Conservation (phyloP, 805 yeast species). For the Sugiyamaella smithiae region DNA sequence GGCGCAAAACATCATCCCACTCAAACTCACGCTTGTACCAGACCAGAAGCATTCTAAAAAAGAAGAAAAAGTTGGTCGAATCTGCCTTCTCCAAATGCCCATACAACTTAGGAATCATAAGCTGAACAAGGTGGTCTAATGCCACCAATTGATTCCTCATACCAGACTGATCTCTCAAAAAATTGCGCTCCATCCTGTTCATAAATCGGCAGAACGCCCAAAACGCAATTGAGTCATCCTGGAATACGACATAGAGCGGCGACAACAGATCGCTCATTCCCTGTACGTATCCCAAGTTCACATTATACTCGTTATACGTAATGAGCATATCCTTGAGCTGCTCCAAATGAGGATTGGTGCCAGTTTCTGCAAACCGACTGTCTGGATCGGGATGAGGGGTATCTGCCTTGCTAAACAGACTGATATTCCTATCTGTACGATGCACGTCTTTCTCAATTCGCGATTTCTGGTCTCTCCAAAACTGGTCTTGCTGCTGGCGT, state of each 20-base stretch:
- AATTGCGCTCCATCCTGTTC: conserved; percentile 95
- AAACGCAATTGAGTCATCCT: conserved; percentile 76
- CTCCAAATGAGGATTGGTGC: conserved; percentile 75
- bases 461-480: conserved; percentile 85
- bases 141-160: conserved; percentile 86
- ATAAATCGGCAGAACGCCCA: conserved; percentile 87
- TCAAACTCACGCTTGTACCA: conserved; percentile 92
- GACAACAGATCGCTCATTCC: conserved; percentile 96
- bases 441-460: conserved; percentile 92
- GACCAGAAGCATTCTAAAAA: conserved; percentile 90
- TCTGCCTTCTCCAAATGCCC: conserved; percentile 84
- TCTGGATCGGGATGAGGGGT: conserved; percentile 41
- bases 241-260: conserved; percentile 63
- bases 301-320: conserved; percentile 82
- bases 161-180: conserved; percentile 86
- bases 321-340: conserved; percentile 72
- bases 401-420: conserved; percentile 54
- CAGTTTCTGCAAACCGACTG: conserved; percentile 57
- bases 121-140: conserved; percentile 78
- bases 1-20: conserved; percentile 67
- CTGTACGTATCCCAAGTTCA: conserved; percentile 89
- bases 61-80: conserved; percentile 85
- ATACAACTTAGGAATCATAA: conserved; percentile 83
- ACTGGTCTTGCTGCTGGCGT: conserved; percentile 53
- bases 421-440: conserved; percentile 80